Conservation (phyloP, 1,139 yeast genomes). For the Saccharomyces hybrid region DNA sequence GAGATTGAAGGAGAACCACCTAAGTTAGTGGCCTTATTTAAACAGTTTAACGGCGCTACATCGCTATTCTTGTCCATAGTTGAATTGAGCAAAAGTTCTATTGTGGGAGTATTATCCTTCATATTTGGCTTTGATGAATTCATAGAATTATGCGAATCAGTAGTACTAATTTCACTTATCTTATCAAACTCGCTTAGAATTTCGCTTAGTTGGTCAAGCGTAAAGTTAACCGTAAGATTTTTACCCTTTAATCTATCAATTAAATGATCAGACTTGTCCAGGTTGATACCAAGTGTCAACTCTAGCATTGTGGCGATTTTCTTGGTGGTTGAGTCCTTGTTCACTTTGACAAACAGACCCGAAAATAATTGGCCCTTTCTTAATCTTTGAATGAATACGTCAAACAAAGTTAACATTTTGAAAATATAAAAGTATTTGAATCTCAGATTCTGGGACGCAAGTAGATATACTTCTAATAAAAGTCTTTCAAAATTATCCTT, state of each 20-base stretch:
- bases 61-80: not conserved
- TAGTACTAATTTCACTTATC: not conserved
- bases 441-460: slow-evolving; percentile 23
- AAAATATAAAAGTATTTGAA: slow-evolving; percentile 29
- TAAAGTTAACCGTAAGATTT: not conserved
- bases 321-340: slow-evolving; percentile 3
- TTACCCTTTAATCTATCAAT: slow-evolving; percentile 5
- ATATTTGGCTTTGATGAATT: not conserved
- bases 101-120: not conserved
- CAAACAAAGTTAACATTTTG: slow-evolving; percentile 28
- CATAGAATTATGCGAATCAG: not conserved
- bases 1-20: not conserved
- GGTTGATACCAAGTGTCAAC: slow-evolving; percentile 10
- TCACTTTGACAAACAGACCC: slow-evolving; percentile 7
- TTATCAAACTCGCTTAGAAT: not conserved
- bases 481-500: slow-evolving; percentile 16
- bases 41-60: not conserved
- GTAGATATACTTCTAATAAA: slow-evolving; percentile 18
- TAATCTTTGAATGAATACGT: slow-evolving; percentile 22
- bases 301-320: slow-evolving; percentile 7
- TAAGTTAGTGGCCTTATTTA: not conserved
- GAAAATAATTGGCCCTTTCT: slow-evolving; percentile 20
- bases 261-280: slow-evolving; percentile 7
- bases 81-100: not conserved
- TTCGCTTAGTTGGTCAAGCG: not conserved